Evolutionary conservation across 345 rosid genomes (phyloP), one percentile per base, ranked within the genome.

Genomic region (Hypericum perforatum): DNA sequence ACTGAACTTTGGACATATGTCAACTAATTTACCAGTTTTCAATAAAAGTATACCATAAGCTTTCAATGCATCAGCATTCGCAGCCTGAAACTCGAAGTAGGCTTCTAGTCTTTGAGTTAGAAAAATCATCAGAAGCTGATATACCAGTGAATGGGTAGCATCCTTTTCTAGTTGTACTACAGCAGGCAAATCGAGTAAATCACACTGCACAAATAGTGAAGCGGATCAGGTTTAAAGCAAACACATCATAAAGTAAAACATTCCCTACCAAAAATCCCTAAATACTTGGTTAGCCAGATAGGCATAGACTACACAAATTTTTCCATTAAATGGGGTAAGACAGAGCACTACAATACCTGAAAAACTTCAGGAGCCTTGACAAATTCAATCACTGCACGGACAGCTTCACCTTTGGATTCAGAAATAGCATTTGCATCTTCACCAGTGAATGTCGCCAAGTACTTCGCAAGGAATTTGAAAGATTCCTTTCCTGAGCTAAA

Each of bases 371-470:
- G 85, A 41, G 92, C 89, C 73, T 81, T 86, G 55, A 94, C 82
- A 78, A 89, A 94, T 52, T 82, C 96, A 7, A 84, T 69, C 57
- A 89, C 62, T 38, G 96, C 66, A 49, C 59, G 81, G 40, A 73
- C 89, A 59, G 95, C 95, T 63, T 79, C 95, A 78, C 86, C 96
- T 78, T 94, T 89, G 45, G 97, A 89, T 76, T 82, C 95, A 68
- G 55, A 71, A 65, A 89, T 63, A 22, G 53, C 61, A 43, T 59
- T 57, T 50, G 76, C 69, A 65, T 94, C 99, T 60, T 82, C 95
- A 49, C 62, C 74, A 32, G 94, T 73, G 73, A 89, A 86, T 67
- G 97, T 89, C 54, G 81, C 92, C 63, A 94, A 74, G 57, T 94
- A 84, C 75, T 79, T 89, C 0, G 88, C 78, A 70, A 84, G 69